These are phyloP conservation scores for Yamadazyma sp. DNA, from an alignment of 1,139 yeast genomes.

Conservation along the genomic window DNA sequence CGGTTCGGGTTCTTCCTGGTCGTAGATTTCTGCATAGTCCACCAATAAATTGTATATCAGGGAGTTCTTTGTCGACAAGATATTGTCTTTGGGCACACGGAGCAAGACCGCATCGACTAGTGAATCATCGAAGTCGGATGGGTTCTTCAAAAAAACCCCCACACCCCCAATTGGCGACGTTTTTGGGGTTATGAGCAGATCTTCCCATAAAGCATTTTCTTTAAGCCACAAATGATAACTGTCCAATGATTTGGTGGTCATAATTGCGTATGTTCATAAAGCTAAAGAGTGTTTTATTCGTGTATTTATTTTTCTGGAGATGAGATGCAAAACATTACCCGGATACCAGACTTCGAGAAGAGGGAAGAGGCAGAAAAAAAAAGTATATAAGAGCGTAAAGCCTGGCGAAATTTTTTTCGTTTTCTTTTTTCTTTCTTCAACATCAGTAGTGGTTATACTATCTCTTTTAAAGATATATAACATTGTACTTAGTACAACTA, in stretches of 20 bases:
- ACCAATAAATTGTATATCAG: conserved; percentile 65
- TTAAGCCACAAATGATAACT: conserved; percentile 41
- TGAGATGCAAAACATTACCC: conserved; percentile 2
- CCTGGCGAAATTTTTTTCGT: conserved; percentile 8
- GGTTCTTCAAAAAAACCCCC: conserved; percentile 62
- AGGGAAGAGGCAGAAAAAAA: background rate
- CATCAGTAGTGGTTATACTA: conserved; percentile 78
- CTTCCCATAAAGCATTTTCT: conserved; percentile 51
- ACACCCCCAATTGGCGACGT: conserved; percentile 61
- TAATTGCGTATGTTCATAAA: no score
- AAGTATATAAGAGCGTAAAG: conserved; percentile 3
- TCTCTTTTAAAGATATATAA: conserved; percentile 51
- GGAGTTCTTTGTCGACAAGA: conserved; percentile 59
- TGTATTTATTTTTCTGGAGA: background rate
- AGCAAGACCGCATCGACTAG: conserved; percentile 32
- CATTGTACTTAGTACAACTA: conserved; percentile 37
- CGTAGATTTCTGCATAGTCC: conserved; percentile 40
- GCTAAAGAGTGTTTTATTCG: no score
- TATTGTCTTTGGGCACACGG: conserved; percentile 51
- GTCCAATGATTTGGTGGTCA: conserved; percentile 7
- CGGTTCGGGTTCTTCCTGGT: conserved; percentile 7
- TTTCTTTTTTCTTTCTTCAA: conserved; percentile 17
- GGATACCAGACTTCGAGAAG: background rate
- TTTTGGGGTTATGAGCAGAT: conserved; percentile 43
- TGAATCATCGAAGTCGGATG: conserved; percentile 23